These are phyloP conservation scores for Amphirosellinia nigrospora DNA, from an alignment of 495 filamentous ascomycete species.

Conservation along the genomic window DNA sequence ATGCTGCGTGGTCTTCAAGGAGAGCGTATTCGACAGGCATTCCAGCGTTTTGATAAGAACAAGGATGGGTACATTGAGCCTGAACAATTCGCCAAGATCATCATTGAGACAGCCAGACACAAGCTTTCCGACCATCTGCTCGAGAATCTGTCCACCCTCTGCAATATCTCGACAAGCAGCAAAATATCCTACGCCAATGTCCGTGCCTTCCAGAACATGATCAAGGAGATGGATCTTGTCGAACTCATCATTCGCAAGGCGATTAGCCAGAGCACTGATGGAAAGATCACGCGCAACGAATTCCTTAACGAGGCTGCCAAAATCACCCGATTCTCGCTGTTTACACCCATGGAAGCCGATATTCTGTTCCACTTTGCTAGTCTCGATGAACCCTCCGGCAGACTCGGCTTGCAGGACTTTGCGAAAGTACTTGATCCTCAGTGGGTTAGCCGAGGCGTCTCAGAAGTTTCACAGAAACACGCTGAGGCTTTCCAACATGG, in stretches of 20 bases:
- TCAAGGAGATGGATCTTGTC: constrained; percentile 96
- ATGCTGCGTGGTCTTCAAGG: constrained; percentile 97
- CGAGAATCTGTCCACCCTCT: constrained; percentile 90
- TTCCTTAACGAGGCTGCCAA: constrained; percentile 94
- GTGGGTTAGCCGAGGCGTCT: constrained; percentile 71
- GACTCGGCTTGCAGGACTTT: constrained; percentile 84
- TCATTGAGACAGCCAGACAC: constrained; percentile 89
- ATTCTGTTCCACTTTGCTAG: constrained; percentile 98
- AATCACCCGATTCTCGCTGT: constrained; percentile 88
- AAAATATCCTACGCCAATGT: constrained; percentile 98
- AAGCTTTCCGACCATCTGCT: constrained; percentile 97
- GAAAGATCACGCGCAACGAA: constrained; percentile 90
- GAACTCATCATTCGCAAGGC: constrained; percentile 90
- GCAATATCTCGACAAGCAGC: constrained; percentile 89
- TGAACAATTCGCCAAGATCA: constrained; percentile 95
- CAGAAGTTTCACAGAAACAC: constrained; percentile 41
- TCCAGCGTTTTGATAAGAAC: constrained; percentile 88
- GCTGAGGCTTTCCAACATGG: constrained; percentile 45
- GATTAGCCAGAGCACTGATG: constrained; percentile 80
- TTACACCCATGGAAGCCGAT: constrained; percentile 98
- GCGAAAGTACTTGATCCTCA: constrained; percentile 92
- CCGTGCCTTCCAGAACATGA: constrained; percentile 94
- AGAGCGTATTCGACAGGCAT: constrained; percentile 93
- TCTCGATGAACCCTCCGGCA: constrained; percentile 83
- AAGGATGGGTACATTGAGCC: constrained; percentile 97